Evolutionary conservation across 805 yeast species (phyloP).

Genomic region (Saitoella complicata): DNA sequence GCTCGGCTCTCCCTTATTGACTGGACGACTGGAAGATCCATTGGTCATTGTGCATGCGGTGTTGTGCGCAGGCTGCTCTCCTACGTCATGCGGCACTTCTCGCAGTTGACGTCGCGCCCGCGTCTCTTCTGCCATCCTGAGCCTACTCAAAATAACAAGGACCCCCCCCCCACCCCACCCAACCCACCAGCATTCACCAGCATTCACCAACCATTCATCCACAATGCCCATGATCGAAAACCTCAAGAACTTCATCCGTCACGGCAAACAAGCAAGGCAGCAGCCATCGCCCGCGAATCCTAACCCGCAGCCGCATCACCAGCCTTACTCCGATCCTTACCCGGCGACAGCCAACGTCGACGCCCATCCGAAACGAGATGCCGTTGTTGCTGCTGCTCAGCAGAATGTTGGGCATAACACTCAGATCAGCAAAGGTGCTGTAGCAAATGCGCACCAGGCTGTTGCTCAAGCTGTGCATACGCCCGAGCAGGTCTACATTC

Average conservation of each 20-base stretch:
- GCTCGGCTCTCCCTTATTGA: too few relatives aligned
- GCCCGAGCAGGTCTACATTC: constrained; percentile 3
- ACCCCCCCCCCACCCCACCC: too few relatives aligned
- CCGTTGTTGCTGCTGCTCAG: not conserved
- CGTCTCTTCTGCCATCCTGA: too few relatives aligned
- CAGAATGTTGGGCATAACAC: not conserved
- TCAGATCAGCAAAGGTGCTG: not conserved
- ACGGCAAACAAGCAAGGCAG: constrained; percentile 38
- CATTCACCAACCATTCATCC: too few relatives aligned
- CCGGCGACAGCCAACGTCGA: not conserved
- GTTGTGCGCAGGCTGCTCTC: too few relatives aligned
- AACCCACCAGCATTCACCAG: too few relatives aligned
- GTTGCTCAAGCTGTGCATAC: constrained; percentile 1
- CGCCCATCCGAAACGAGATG: not conserved
- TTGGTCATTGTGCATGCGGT: too few relatives aligned
- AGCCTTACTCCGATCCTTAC: constrained; percentile 4
- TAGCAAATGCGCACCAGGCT: constrained; percentile 1
- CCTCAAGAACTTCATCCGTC: constrained; percentile 44
- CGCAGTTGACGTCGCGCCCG: too few relatives aligned
- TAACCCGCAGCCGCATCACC: constrained; percentile 11
- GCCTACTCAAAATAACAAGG: too few relatives aligned
- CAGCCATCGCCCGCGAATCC: not conserved
- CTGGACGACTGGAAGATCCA: too few relatives aligned
- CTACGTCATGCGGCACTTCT: too few relatives aligned
- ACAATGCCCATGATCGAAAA: constrained; percentile 22